Percentiles rank a stretch among this genome's conserved stretches.
phyloP scores from a whole-genome alignment of 106 monocot genomes.

The Acanthochlamys bracteata region DNA sequence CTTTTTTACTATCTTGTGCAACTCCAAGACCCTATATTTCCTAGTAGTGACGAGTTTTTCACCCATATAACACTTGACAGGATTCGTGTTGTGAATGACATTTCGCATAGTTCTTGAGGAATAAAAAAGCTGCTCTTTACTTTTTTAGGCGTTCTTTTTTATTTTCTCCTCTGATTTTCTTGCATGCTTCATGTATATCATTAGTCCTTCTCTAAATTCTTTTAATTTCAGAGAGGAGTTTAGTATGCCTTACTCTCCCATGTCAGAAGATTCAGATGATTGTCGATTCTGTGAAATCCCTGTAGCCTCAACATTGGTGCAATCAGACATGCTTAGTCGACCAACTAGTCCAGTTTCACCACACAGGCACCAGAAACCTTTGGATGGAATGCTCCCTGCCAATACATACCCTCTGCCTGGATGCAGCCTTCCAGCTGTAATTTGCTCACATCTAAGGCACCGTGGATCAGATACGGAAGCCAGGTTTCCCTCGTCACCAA shows the following conservation, averaged over 20 bases:
- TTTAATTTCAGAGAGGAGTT: constrained; percentile 65
- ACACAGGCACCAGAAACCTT: constrained; percentile 36
- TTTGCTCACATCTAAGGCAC: constrained; percentile 51
- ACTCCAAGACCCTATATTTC: too few relatives aligned
- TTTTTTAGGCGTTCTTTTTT: not conserved
- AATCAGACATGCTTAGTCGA: constrained; percentile 26
- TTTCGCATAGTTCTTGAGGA: too few relatives aligned
- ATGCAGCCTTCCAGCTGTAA: constrained; percentile 34
- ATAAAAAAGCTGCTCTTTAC: too few relatives aligned
- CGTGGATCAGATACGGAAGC: constrained; percentile 66
- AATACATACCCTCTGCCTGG: constrained; percentile 27
- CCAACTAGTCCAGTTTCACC: constrained; percentile 66
- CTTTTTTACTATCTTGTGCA: too few relatives aligned
- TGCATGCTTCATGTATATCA: not conserved
- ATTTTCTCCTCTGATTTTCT: not conserved
- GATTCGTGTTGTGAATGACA: too few relatives aligned
- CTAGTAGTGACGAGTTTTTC: too few relatives aligned
- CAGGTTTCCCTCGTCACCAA: constrained; percentile 83
- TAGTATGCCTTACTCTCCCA: constrained; percentile 56
- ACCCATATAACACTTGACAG: too few relatives aligned
- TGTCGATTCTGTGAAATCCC: constrained; percentile 40
- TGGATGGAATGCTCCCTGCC: not conserved
- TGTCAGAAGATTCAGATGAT: constrained; percentile 97
- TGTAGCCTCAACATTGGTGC: constrained; percentile 8
- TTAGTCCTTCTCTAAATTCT: not conserved